Evolutionary conservation across 441 rosid species (phyloP), one percentile per base, ranked within the genome.

Genomic region (Manihot esculenta): DNA sequence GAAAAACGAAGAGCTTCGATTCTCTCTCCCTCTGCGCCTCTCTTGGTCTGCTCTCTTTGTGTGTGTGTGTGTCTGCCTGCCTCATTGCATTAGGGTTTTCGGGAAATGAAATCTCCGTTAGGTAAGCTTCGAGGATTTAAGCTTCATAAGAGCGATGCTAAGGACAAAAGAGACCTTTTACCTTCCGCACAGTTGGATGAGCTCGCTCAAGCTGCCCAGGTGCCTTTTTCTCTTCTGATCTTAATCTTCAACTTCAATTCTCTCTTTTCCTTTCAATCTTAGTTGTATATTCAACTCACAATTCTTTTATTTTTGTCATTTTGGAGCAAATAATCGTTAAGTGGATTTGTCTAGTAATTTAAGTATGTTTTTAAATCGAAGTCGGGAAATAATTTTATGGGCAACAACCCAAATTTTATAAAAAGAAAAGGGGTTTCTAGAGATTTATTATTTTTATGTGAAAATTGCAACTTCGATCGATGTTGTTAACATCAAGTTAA

Each of bases 181-280:
- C 65, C 84, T 64, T 73, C 88, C 7, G 76, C 88, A 70, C 90
- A 83, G 72, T 75, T 88, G 62, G 96, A 91, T 67, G 96, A 91
- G 76, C 97, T 96, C 77, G 91, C 81, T 70, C 88, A 90, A 70
- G 97, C 97, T 73, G 87, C 93, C 20, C 86, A 86, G 97, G 99
- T 94, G 48, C 62, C 33, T 53, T 35, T 26, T 33, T 23, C 3
- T 44, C 9, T 27, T 38, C 15, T 62, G 12, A 65, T 64, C 57
- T 48, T 64, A 26, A 33, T 59, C 20, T 30, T 23, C 21, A 11
- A 42, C 20, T 35, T 44, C 27, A 53, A 21, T 13, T 4, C 45
- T 18, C 53, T 44, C 41, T 18, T 27, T 12, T 61, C 20, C 62
- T 42, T 30, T 53, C 23, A 26, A 10, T 13, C 23, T 54, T 33